These are phyloP conservation scores for Selenicereus undatus DNA, from an alignment of 148 eudicot species.

Conservation along the genomic window DNA sequence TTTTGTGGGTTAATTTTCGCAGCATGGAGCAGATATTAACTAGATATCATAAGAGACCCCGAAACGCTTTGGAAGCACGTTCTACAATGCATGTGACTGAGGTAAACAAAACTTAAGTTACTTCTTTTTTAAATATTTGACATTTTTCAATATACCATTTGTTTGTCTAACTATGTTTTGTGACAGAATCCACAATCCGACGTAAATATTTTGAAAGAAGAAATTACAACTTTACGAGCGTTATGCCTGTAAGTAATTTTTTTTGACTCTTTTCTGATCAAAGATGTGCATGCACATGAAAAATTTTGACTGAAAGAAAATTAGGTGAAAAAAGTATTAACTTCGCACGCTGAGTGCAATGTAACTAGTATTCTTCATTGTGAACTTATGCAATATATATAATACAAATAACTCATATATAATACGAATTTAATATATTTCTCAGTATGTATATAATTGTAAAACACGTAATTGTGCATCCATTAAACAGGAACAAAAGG, in stretches of 20 bases:
- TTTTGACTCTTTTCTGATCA: neutral
- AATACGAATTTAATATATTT: too few relatives aligned
- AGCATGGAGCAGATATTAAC: slow-evolving; percentile 52
- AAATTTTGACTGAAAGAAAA: too few relatives aligned
- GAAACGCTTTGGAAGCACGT: slow-evolving; percentile 24
- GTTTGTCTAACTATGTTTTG: slow-evolving; percentile 21
- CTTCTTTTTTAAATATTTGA: neutral
- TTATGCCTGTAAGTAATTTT: neutral
- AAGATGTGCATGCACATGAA: neutral
- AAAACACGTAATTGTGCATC: too few relatives aligned
- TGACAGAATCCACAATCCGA: slow-evolving; percentile 16
- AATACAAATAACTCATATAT: too few relatives aligned
- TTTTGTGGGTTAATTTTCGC: slow-evolving; percentile 4
- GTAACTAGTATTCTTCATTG: too few relatives aligned
- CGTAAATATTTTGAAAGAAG: slow-evolving; percentile 37
- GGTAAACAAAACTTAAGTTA: slow-evolving; percentile 15
- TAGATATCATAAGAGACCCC: slow-evolving; percentile 31
- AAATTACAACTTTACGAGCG: slow-evolving; percentile 34
- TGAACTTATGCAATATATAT: too few relatives aligned
- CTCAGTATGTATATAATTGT: too few relatives aligned
- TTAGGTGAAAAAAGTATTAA: too few relatives aligned
- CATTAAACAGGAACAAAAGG: too few relatives aligned
- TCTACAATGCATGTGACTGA: slow-evolving; percentile 27
- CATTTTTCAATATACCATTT: neutral
- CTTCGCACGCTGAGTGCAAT: too few relatives aligned